Percentiles rank a stretch among this genome's conserved stretches.
Conservation (phyloP, 768 basidiomycete genomes). For the Boletus eberwhitei region DNA sequence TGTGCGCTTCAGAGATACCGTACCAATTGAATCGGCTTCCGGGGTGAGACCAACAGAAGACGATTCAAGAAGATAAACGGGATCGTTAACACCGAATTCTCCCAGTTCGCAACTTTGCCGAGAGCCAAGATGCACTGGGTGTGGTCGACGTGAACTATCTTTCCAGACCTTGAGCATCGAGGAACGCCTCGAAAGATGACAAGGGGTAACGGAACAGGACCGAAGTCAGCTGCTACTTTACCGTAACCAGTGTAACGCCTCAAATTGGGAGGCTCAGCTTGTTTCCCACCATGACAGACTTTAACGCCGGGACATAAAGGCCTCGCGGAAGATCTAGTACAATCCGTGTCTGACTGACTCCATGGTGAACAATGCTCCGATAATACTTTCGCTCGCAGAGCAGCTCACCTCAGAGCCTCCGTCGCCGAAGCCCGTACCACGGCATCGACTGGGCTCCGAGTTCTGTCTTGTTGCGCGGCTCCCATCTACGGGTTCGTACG, state of each 20-base stretch:
- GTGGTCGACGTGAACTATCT: constrained; percentile 12
- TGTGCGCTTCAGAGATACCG: constrained; percentile 9
- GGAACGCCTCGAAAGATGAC: not conserved
- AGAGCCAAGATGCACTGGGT: not conserved
- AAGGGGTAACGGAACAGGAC: not conserved
- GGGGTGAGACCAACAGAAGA: constrained; percentile 9
- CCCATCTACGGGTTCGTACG: constrained; percentile 55
- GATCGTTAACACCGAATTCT: constrained; percentile 26
- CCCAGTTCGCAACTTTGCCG: constrained; percentile 17
- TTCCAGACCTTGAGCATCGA: constrained; percentile 26
- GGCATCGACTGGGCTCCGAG: constrained; percentile 43
- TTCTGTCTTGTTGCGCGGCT: constrained; percentile 68
- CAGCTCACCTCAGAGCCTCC: constrained; percentile 19
- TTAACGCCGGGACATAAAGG: not conserved
- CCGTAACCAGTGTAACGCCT: not conserved
- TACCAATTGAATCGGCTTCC: constrained; percentile 8
- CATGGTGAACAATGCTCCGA: constrained; percentile 53
- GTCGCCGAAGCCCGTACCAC: constrained; percentile 25
- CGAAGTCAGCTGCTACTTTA: not conserved
- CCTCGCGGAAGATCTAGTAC: not conserved
- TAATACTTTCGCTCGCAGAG: constrained; percentile 30
- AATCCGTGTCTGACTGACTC: constrained; percentile 7
- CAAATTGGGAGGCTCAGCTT: not conserved
- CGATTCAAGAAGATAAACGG: constrained; percentile 20
- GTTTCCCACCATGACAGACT: constrained; percentile 14